Evolutionary conservation across 345 rosid genomes (phyloP), one percentile per base, ranked within the genome.

Genomic region (Gossypium turneri): DNA sequence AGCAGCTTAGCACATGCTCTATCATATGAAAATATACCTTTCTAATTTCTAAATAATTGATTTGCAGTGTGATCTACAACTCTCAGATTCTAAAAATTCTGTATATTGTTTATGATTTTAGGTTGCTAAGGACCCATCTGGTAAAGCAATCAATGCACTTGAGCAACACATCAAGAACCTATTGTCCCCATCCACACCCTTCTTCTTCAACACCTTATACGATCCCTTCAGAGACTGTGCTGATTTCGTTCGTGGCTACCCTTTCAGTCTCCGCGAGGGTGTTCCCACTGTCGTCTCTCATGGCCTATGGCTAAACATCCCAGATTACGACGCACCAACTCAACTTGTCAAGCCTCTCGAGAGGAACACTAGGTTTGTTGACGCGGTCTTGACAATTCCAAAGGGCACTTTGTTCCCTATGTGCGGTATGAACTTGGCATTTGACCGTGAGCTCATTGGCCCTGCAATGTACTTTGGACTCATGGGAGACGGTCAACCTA

Each of bases 251-350:
- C 97, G 98, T 56, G 98, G 98, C 55, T 94, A 91, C 82, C 98
- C 98, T 58, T 94, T 94, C 72, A 94, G 95, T 83, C 90, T 92
- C 0, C 88, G 98, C 0, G 97, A 94, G 84, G 98, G 98, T 85
- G 97, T 86, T 29, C 89, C 92, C 2, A 94, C 98, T 8, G 98
- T 97, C 51, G 95, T 92, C 70, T 94, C 98, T 53, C 98, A 94
- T 72, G 98, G 97, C 71, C 97, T 94, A 61, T 94, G 98, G 98
- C 97, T 94, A 73, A 94, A 94, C 89, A 94, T 94, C 78, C 98
- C 98, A 2, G 98, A 94, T 76, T 92, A 94, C 69, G 98, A 94
- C 78, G 98, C 98, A 20, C 98, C 98, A 1, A 94, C 98, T 20
- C 98, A 94, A 78, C 98, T 94, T 29, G 98, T 94, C 48, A 92